Evolutionary conservation across 257 asterid species (phyloP).

Genomic region (Haberlea rhodopensis): DNA sequence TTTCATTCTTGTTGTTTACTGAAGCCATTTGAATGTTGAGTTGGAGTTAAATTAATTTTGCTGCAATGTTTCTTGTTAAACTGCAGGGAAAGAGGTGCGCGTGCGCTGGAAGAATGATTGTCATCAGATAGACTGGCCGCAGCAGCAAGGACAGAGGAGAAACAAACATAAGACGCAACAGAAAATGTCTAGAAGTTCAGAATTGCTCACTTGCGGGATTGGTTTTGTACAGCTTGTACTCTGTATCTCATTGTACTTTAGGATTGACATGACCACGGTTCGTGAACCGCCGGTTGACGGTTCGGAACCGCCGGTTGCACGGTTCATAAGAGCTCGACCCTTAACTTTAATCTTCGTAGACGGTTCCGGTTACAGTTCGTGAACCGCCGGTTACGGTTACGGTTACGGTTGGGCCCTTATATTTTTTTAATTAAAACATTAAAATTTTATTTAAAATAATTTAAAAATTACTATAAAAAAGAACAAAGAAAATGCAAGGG

Average conservation of each 20-base stretch:
- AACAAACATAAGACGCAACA: slow-evolving; percentile 43
- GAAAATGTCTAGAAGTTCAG: slow-evolving; percentile 54
- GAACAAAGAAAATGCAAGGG: too few relatives aligned
- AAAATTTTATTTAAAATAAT: too few relatives aligned
- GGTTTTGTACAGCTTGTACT: slow-evolving; percentile 24
- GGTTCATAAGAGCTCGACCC: too few relatives aligned
- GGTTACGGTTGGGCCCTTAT: too few relatives aligned
- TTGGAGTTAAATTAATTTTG: not conserved
- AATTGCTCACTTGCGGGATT: slow-evolving; percentile 31
- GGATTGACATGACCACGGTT: too few relatives aligned
- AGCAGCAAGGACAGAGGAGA: slow-evolving; percentile 48
- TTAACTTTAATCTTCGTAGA: too few relatives aligned
- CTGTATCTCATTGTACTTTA: slow-evolving; percentile 18
- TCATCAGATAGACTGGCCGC: slow-evolving; percentile 70
- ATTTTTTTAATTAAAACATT: too few relatives aligned
- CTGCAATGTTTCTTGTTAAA: not conserved
- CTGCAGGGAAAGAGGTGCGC: slow-evolving; percentile 91
- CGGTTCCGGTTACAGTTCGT: too few relatives aligned
- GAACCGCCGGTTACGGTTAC: too few relatives aligned
- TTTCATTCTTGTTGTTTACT: not conserved
- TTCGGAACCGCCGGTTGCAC: too few relatives aligned
- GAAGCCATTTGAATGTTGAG: not conserved
- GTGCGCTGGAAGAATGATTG: slow-evolving; percentile 90
- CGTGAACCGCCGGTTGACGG: too few relatives aligned
- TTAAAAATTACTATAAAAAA: too few relatives aligned